A percentile compares a stretch with the other conserved stretches of the same genome.
Conservation (phyloP, 345 rosid species). For the Isatis tinctoria region DNA sequence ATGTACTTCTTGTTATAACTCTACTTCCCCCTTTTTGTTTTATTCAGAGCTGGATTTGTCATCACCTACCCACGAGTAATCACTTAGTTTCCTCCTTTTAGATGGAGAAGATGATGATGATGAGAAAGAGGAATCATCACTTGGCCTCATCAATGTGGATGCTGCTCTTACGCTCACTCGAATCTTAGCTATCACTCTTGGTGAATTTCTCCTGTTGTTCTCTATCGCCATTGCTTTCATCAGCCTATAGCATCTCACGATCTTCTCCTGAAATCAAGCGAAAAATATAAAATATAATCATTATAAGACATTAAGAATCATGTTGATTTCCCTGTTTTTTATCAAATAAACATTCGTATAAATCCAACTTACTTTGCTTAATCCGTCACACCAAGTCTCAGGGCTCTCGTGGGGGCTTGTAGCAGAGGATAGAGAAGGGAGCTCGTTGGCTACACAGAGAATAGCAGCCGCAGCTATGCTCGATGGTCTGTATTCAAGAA, state of each 20-base stretch:
- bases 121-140: constrained; percentile 21
- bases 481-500: constrained; percentile 83
- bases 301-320: not conserved
- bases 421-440: constrained; percentile 65
- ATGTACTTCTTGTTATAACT: constrained; percentile 36
- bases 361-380: constrained; percentile 62
- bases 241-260: constrained; percentile 67
- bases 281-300: not conserved
- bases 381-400: constrained; percentile 95
- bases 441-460: constrained; percentile 75
- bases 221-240: constrained; percentile 63
- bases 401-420: constrained; percentile 62
- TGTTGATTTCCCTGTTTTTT: not conserved
- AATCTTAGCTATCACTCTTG: constrained; percentile 55
- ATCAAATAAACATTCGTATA: not conserved
- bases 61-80: constrained; percentile 58
- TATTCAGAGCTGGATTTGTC: constrained; percentile 10
- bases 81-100: constrained; percentile 73
- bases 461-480: constrained; percentile 93
- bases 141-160: constrained; percentile 44
- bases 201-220: constrained; percentile 41
- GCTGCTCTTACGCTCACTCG: constrained; percentile 59
- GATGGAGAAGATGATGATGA: constrained; percentile 41
- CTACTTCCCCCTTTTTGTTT: not conserved
- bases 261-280: constrained; percentile 59